phyloP scores from a whole-genome alignment of 495 filamentous ascomycete genomes.

The Talaromyces trachyspermus region DNA sequence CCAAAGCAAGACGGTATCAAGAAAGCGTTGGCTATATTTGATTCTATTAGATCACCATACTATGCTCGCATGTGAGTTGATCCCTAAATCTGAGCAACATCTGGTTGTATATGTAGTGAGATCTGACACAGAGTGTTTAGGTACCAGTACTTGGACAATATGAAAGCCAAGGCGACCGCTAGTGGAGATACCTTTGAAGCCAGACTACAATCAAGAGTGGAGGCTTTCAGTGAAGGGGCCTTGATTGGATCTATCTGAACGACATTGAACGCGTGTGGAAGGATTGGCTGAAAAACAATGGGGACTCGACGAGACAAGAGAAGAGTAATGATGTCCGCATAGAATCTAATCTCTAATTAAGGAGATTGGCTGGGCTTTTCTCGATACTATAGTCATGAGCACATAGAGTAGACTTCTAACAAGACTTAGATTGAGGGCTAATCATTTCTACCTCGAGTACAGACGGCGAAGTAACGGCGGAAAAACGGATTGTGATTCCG shows the following conservation, averaged over 20 bases:
- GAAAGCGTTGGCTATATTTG: constrained; percentile 34
- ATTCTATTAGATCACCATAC: constrained; percentile 36
- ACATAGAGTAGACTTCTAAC: too few species aligned
- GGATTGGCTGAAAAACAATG: constrained; percentile 9
- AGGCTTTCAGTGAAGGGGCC: constrained; percentile 11
- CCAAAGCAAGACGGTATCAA: constrained; percentile 9
- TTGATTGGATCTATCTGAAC: constrained; percentile 39
- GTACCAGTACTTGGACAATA: constrained; percentile 30
- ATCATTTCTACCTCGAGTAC: too few species aligned
- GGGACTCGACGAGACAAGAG: too few species aligned
- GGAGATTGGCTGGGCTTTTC: too few species aligned
- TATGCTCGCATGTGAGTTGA: constrained; percentile 19
- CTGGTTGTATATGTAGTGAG: too few species aligned
- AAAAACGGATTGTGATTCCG: too few species aligned
- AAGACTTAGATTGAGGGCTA: too few species aligned
- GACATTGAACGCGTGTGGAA: constrained; percentile 36
- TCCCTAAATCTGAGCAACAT: too few species aligned
- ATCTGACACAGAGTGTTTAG: constrained; percentile 12
- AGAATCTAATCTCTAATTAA: too few species aligned
- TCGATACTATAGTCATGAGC: too few species aligned
- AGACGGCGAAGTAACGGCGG: too few species aligned
- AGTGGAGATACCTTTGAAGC: background rate
- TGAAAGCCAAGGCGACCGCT: constrained; percentile 10
- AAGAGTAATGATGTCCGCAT: too few species aligned
- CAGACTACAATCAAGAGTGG: constrained; percentile 11